phyloP scores from a whole-genome alignment of 306 rosid genomes.

The Arachis hypogaea region DNA sequence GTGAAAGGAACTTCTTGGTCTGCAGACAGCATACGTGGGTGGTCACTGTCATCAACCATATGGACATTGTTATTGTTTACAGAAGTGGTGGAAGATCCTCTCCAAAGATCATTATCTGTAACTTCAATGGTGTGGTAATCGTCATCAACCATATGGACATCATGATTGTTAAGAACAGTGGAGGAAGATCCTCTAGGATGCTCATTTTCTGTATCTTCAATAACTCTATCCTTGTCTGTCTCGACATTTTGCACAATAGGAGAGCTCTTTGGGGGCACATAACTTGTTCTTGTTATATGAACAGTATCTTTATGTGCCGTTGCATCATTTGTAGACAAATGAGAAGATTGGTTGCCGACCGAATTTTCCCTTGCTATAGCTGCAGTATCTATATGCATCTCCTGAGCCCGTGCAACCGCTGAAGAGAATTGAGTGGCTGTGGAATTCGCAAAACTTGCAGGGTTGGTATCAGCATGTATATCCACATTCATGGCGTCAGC shows the following conservation, averaged over 20 bases:
- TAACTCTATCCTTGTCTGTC: conserved; percentile 28
- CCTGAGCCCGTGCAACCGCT: conserved; percentile 38
- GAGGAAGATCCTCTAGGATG: conserved; percentile 37
- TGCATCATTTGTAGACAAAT: conserved; percentile 39
- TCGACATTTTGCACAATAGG: conserved; percentile 42
- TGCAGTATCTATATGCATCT: conserved; percentile 44
- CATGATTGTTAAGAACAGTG: conserved; percentile 40
- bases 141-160: conserved; percentile 49
- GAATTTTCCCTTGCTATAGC: conserved; percentile 36
- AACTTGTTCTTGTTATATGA: conserved; percentile 26
- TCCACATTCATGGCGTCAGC: conserved; percentile 47
- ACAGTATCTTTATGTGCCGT: conserved; percentile 29
- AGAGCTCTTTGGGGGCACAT: conserved; percentile 19
- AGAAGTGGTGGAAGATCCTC: conserved; percentile 38
- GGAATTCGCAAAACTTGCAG: conserved; percentile 28
- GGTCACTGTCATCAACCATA: conserved; percentile 50
- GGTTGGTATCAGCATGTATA: conserved; percentile 36
- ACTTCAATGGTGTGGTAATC: conserved; percentile 34
- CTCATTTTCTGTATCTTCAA: conserved; percentile 22
- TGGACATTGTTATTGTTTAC: conserved; percentile 43
- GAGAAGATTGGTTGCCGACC: conserved; percentile 43
- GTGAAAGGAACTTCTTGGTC: conserved; percentile 74
- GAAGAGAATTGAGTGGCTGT: conserved; percentile 42
- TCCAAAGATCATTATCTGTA: conserved; percentile 19
- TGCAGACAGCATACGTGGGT: conserved; percentile 52